Evolutionary conservation across 345 rosid genomes (phyloP).

Genomic region (Kandelia obovata): DNA sequence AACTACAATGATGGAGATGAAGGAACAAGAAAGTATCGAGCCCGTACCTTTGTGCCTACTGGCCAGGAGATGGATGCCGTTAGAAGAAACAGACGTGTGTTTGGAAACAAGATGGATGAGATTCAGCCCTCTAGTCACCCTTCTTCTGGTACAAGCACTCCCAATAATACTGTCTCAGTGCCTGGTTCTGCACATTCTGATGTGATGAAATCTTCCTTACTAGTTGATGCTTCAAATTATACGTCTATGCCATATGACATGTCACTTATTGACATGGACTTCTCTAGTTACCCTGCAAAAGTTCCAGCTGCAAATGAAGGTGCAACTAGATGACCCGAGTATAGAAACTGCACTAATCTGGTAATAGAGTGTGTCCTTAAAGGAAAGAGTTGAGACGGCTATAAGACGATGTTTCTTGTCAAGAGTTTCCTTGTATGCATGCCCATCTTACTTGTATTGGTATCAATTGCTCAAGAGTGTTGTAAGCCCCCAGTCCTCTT

Average conservation of each 20-base stretch:
- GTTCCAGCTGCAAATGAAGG: slow-evolving; percentile 68
- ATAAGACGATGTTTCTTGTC: slow-evolving; percentile 1
- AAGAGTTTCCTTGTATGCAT: slow-evolving; percentile 8
- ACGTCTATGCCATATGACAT: slow-evolving; percentile 58
- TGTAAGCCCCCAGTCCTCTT: neutral
- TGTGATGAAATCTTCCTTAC: slow-evolving; percentile 63
- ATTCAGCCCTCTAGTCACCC: slow-evolving; percentile 65
- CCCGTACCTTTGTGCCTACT: slow-evolving; percentile 95
- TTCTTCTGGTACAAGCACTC: slow-evolving; percentile 63
- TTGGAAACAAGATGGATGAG: slow-evolving; percentile 74
- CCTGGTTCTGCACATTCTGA: slow-evolving; percentile 42
- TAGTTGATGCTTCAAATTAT: slow-evolving; percentile 57
- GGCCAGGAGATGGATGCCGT: slow-evolving; percentile 96
- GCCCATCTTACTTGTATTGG: slow-evolving; percentile 9
- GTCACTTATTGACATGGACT: slow-evolving; percentile 84
- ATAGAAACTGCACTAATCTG: slow-evolving; percentile 18
- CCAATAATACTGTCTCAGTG: slow-evolving; percentile 29
- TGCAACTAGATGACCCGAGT: slow-evolving; percentile 43
- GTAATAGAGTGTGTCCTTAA: slow-evolving; percentile 11
- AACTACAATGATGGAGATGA: slow-evolving; percentile 85
- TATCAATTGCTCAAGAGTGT: slow-evolving; percentile 12
- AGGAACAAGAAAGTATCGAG: slow-evolving; percentile 78
- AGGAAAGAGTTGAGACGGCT: slow-evolving; percentile 2
- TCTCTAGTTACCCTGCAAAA: slow-evolving; percentile 68
- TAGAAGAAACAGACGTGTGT: slow-evolving; percentile 64